These are phyloP conservation scores for Coffea eugenioides DNA, from an alignment of 257 asterid species.

Conservation along the genomic window DNA sequence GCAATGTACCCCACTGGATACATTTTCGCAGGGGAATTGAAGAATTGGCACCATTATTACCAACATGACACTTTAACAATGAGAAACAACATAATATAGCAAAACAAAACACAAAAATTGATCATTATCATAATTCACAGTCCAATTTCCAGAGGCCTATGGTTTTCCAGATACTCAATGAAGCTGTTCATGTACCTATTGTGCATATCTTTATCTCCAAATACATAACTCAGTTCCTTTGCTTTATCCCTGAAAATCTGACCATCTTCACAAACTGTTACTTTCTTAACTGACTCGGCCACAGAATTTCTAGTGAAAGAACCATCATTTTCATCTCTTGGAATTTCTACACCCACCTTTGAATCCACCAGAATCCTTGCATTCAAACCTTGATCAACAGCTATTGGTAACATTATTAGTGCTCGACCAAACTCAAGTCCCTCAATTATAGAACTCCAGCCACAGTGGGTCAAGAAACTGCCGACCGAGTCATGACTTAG, in stretches of 20 bases:
- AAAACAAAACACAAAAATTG: too few relatives aligned
- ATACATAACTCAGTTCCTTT: background rate
- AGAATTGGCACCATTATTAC: too few relatives aligned
- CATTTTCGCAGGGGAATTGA: too few relatives aligned
- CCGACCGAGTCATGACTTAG: constrained; percentile 46
- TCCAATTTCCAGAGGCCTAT: background rate
- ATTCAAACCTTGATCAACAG: constrained; percentile 15
- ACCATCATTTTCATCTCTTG: constrained; percentile 9
- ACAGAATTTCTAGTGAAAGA: background rate
- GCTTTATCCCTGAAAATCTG: background rate
- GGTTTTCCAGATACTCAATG: background rate
- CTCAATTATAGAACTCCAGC: constrained; percentile 36
- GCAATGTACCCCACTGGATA: too few relatives aligned
- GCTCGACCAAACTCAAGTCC: background rate
- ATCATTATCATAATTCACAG: background rate
- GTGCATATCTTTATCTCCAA: background rate
- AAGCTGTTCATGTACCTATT: background rate
- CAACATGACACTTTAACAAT: too few relatives aligned
- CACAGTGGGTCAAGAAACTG: constrained; percentile 47
- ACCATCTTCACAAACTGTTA: constrained; percentile 6
- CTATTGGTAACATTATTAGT: background rate
- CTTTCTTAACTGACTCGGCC: constrained; percentile 11
- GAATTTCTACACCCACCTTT: constrained; percentile 4
- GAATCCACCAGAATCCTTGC: constrained; percentile 1
- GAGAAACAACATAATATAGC: too few relatives aligned